A percentile compares a stretch with the other conserved stretches of the same genome.
Evolutionary conservation across 176 grass and related monocot species (phyloP).

Genomic region (Canna indica): DNA sequence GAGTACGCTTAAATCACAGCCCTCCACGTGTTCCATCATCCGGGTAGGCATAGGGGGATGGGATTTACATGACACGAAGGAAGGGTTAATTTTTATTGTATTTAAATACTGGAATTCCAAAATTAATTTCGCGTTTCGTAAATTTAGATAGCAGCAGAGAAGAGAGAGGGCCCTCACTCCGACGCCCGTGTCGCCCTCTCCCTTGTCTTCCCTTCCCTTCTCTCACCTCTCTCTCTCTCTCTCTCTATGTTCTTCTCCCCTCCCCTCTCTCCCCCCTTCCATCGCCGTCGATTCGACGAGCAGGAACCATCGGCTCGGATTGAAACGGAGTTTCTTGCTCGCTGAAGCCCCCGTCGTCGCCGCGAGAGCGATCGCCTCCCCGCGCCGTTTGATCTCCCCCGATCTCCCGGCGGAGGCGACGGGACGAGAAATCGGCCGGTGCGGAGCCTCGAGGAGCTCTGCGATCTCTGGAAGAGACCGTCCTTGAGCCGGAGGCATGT

Average conservation of each 20-base stretch:
- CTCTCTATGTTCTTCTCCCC: not conserved
- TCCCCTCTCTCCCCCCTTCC: not conserved
- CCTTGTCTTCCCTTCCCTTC: not conserved
- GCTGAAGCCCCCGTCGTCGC: not conserved
- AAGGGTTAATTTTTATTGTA: no score
- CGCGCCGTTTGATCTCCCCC: not conserved
- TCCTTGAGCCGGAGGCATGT: slow-evolving; percentile 23
- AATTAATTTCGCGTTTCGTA: not conserved
- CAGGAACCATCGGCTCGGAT: not conserved
- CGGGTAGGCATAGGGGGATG: no score
- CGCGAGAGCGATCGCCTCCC: not conserved
- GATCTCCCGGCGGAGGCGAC: not conserved
- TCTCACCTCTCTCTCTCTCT: no score
- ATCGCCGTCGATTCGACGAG: not conserved
- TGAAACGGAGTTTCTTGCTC: not conserved
- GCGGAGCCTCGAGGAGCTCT: slow-evolving; percentile 43
- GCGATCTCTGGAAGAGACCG: slow-evolving; percentile 39
- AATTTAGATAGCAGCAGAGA: slow-evolving; percentile 3
- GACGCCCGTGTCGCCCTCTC: not conserved
- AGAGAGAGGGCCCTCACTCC: slow-evolving; percentile 1
- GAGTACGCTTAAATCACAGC: not conserved
- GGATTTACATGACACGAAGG: no score
- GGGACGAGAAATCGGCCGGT: slow-evolving; percentile 37
- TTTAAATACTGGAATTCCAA: not conserved
- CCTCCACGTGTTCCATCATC: not conserved